Base-by-base conservation (phyloP, 495 filamentous ascomycete genomes). In the Neurospora tetraspora region DNA sequence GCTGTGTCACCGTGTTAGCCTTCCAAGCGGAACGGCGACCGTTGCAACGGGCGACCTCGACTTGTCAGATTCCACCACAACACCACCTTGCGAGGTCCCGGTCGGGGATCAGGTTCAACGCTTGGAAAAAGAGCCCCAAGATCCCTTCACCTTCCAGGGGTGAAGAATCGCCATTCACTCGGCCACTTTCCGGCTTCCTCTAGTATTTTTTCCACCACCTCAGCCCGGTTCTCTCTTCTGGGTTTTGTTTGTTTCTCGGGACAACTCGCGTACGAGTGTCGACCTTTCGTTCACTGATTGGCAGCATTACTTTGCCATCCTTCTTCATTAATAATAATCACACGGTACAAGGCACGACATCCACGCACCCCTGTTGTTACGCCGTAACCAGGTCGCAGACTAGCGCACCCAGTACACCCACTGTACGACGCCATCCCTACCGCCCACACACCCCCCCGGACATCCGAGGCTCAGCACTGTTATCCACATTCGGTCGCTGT, bases 401-500 rank as follows among this genome's bases (percentile, higher is more conserved):
- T 65, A 34, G 53, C 53, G 53, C 27, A 31, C 53, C 27, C 53
- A 65, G 53, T 65, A 65, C 53, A 65, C 14, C 14, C 27, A 65
- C 53, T 65, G 53, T 65, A 65, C 53, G 53, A 65, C 53, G 53
- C 53, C 53, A 65, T 34, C 53, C 53, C 53, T 65, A 65, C 53
- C 53, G 27, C 53, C 53, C 53, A 72, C 59, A 11, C n/a, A 47
- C 27, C 72, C 34, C 65, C 69, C 38, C 34, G 34, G 42, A 65
- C 71, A 71, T 72, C 75, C 75, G 70, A 69, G 75, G 76, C 74
- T 71, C 70, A 73, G 74, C 74, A 72, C 70, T 43, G 73, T 37
- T 78, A 77, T 74, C 78, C 78, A 80, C 78, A 71, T 73, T 77
- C 71, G 72, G 69, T 45, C 73, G 59, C 68, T 53, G 71, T 43